Evolutionary conservation across 2,329 filamentous ascomycete genomes (phyloP), one percentile per base, ranked within the genome.

Genomic region (Talaromyces sp.): DNA sequence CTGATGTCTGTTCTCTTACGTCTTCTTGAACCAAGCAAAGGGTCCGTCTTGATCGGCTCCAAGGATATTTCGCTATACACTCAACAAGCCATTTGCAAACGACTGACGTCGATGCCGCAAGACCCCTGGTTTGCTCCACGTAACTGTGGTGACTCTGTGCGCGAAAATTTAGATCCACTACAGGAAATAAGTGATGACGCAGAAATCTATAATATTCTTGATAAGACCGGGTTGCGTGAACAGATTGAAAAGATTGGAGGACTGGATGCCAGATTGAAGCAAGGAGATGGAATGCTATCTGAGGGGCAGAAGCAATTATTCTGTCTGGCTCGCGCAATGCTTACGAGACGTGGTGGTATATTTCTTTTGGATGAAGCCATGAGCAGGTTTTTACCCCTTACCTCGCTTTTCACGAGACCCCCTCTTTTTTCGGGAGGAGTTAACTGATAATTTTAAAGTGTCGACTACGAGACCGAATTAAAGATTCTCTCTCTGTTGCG

Each of bases 301-400:
- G 81, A 83, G 41, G 88, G 88, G 0, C 87, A 90, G 72, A 82
- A 82, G 52, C 88, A 90, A 70, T 79, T 90, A 0, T 87, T 90
- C 68, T 87, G 83, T 67, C 80, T 90, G 1, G 87, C 84, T 0
- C 76, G 87, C 0, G 87, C 86, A 0, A 78, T 89, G 16, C 72
- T 90, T 41, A 63, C 50, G 7, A 76, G 82, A 13, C 70, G 74
- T 7, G 75, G 77, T 50, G 77, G 75, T 27, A 75, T 82, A 63
- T 72, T 82, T 14, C 75, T 82, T 39, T 73, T 82, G 39, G 80
- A 82, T 64, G 80, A 82, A 69, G 72, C 73, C 37, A 74, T 71
- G 33, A 75, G 73, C 73, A 75, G 72, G 73, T 75, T 67, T 69
- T 69, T 71, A 9, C 33, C 48, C 35, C 35, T 37, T 9, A 11